A percentile compares a stretch with the other conserved stretches of the same genome.
phyloP scores from a whole-genome alignment of 1,284 basidiomycete species.

The Ganoderma lucidum region DNA sequence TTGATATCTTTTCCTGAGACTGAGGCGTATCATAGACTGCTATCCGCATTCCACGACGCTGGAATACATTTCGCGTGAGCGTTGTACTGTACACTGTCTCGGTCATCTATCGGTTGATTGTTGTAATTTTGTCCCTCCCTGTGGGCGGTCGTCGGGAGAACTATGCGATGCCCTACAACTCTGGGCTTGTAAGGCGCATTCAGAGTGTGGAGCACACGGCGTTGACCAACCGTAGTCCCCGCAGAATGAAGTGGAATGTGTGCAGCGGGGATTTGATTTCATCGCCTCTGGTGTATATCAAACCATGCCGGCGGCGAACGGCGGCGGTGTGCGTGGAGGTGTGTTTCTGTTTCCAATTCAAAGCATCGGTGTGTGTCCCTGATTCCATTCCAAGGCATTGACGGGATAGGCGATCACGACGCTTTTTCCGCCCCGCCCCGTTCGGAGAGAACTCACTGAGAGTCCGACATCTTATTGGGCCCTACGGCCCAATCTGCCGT shows the following conservation, averaged over 20 bases:
- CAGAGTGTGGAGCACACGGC: too few relatives aligned
- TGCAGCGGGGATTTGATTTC: too few relatives aligned
- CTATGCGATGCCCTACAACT: background rate
- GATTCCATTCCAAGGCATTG: too few relatives aligned
- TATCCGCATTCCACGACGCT: slow-evolving; percentile 84
- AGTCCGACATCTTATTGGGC: background rate
- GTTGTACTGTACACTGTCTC: background rate
- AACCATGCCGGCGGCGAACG: background rate
- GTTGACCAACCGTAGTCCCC: too few relatives aligned
- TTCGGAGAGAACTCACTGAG: background rate
- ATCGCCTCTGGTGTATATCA: too few relatives aligned
- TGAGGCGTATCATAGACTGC: slow-evolving; percentile 49
- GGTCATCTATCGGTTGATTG: background rate
- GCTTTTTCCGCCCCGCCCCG: background rate
- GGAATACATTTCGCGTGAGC: slow-evolving; percentile 83
- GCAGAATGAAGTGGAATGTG: too few relatives aligned
- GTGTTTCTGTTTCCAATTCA: background rate
- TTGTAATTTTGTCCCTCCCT: slow-evolving; percentile 5
- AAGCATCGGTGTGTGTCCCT: too few relatives aligned
- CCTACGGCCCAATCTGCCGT: background rate
- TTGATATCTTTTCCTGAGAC: background rate
- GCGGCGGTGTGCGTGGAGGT: background rate
- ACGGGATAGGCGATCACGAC: too few relatives aligned
- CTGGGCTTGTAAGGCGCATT: too few relatives aligned
- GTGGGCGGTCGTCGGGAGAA: background rate